Evolutionary conservation across 345 rosid species (phyloP).

Genomic region (Lepidium africanum): DNA sequence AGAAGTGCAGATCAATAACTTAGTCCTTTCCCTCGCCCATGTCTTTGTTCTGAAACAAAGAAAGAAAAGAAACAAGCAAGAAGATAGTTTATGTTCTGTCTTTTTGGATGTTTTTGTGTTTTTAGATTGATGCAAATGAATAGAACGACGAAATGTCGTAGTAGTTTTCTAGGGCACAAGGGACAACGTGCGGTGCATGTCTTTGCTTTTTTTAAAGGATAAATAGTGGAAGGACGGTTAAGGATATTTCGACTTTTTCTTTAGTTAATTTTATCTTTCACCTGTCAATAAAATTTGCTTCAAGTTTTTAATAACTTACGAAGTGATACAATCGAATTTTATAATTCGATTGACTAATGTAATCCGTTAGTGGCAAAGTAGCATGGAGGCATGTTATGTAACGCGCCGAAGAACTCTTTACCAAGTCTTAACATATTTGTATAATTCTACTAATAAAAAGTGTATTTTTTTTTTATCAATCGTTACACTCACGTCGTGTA

Average conservation of each 20-base stretch:
- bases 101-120: neutral
- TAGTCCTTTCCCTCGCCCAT: neutral
- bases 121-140: conserved; percentile 13
- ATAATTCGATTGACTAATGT: neutral
- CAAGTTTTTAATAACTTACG: neutral
- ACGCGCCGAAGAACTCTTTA: conserved; percentile 5
- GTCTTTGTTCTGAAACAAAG: conserved; percentile 6
- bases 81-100: neutral
- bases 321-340: neutral
- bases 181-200: conserved; percentile 31
- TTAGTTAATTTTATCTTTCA: neutral
- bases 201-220: neutral
- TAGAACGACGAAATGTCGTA: conserved; percentile 14
- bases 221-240: conserved; percentile 13
- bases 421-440: conserved; percentile 21
- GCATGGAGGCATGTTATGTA: conserved; percentile 14
- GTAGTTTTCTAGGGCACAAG: conserved; percentile 20
- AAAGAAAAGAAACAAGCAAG: neutral
- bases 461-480: neutral
- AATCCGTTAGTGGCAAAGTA: neutral
- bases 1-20: conserved; percentile 9
- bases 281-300: neutral
- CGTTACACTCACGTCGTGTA: conserved; percentile 21
- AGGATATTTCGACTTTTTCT: neutral
- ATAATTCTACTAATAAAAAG: too few relatives aligned